Conservation (phyloP, 2,329 filamentous ascomycete species). For the Fusarium sulawesiense region DNA sequence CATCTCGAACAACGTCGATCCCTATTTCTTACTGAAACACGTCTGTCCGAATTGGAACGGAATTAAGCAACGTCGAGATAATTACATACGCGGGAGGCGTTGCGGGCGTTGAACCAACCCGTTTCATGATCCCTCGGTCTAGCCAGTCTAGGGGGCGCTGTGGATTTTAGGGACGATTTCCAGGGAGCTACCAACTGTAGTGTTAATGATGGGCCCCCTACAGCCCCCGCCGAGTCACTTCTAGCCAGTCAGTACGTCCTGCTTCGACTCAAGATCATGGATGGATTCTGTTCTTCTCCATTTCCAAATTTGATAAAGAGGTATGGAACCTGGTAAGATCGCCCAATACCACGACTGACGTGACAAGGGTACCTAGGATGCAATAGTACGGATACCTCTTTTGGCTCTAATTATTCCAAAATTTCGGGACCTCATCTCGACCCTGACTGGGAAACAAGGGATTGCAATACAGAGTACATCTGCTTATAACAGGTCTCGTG, state of each 20-base stretch:
- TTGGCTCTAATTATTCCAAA: conserved; percentile 27
- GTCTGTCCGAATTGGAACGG: background rate
- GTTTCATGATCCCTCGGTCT: conserved; percentile 34
- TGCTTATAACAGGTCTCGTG: conserved; percentile 20
- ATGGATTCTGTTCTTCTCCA: conserved; percentile 8
- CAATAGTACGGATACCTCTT: background rate
- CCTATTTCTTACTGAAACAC: conserved; percentile 26
- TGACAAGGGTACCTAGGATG: conserved; percentile 28
- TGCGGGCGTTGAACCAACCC: conserved; percentile 16
- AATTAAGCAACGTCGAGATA: conserved; percentile 8
- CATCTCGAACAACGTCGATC: conserved; percentile 15
- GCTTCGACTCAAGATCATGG: conserved; percentile 5
- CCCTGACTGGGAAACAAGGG: background rate
- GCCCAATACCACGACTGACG: conserved; percentile 32
- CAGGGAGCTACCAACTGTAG: conserved; percentile 4
- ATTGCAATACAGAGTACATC: background rate
- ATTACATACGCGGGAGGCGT: conserved; percentile 18
- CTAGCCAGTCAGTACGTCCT: background rate
- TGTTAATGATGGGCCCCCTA: conserved; percentile 10
- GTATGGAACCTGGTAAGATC: conserved; percentile 22
- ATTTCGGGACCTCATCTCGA: conserved; percentile 22
- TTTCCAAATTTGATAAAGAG: conserved; percentile 30
- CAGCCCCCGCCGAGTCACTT: conserved; percentile 13
- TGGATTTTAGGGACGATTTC: conserved; percentile 8
- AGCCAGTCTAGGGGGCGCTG: conserved; percentile 7